Conservation (phyloP, 2,329 filamentous ascomycete species). For the Coniella vitis region DNA sequence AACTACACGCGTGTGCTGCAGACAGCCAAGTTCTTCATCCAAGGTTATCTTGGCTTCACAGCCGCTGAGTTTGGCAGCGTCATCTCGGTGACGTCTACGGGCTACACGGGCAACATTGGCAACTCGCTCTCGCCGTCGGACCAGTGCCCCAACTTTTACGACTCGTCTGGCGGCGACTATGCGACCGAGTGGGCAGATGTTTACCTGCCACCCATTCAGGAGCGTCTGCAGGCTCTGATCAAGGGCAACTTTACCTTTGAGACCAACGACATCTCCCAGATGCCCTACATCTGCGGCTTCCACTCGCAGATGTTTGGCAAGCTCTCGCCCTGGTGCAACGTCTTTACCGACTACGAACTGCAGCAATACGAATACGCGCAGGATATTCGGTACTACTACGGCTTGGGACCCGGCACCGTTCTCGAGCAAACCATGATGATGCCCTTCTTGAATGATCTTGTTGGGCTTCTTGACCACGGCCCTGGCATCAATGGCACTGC, state of each 20-base stretch:
- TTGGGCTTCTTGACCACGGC: constrained; percentile 45
- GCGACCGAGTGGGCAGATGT: constrained; percentile 40
- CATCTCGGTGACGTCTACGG: constrained; percentile 50
- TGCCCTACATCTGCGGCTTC: constrained; percentile 64
- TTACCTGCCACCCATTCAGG: constrained; percentile 46
- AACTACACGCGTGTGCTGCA: constrained; percentile 58
- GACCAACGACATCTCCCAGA: constrained; percentile 45
- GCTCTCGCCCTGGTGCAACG: constrained; percentile 54
- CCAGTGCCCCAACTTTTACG: constrained; percentile 52
- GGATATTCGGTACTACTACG: constrained; percentile 63
- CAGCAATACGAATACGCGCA: constrained; percentile 60
- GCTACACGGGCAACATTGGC: constrained; percentile 44
- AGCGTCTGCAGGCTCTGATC: constrained; percentile 48
- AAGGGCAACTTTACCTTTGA: constrained; percentile 48
- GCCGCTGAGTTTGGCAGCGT: constrained; percentile 47
- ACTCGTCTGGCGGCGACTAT: constrained; percentile 42
- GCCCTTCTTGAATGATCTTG: constrained; percentile 49
- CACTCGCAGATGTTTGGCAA: constrained; percentile 60
- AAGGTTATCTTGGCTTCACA: constrained; percentile 53
- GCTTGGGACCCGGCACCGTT: constrained; percentile 49
- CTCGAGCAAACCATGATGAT: constrained; percentile 53
- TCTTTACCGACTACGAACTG: constrained; percentile 57
- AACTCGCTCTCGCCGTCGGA: constrained; percentile 59
- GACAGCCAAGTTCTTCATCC: constrained; percentile 54
- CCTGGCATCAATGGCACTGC: constrained; percentile 41